Evolutionary conservation across 1,139 yeast species (phyloP).

Genomic region (Scheffersomyces illinoinensis): DNA sequence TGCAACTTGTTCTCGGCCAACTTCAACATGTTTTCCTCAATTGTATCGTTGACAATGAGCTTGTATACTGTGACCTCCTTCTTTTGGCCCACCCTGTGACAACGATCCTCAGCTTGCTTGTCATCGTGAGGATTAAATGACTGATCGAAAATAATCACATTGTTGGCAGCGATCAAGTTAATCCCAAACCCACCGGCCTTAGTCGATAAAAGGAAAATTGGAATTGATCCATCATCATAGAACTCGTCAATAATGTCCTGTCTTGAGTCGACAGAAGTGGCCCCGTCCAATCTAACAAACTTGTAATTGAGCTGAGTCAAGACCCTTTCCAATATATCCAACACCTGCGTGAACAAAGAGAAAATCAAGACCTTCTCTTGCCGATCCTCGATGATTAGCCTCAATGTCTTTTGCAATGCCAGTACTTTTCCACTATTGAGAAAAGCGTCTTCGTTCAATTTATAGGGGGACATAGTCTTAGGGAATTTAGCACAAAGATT

Average conservation of each 20-base stretch:
- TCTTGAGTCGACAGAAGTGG: constrained; percentile 87
- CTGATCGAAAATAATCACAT: constrained; percentile 88
- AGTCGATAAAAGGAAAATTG: constrained; percentile 85
- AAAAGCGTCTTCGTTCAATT: constrained; percentile 58
- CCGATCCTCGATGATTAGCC: constrained; percentile 48
- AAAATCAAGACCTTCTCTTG: constrained; percentile 79
- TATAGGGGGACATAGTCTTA: constrained; percentile 54
- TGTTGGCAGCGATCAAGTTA: constrained; percentile 92
- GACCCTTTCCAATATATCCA: constrained; percentile 82
- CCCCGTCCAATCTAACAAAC: constrained; percentile 89
- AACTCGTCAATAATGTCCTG: constrained; percentile 90
- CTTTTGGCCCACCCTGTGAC: constrained; percentile 96
- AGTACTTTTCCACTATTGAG: constrained; percentile 77
- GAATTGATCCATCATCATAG: constrained; percentile 78
- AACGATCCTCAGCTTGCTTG: constrained; percentile 97
- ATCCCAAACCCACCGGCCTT: constrained; percentile 99
- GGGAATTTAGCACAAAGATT: constrained; percentile 74
- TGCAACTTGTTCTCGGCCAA: constrained; percentile 90
- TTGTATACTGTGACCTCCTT: constrained; percentile 82
- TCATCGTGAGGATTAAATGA: constrained; percentile 98
- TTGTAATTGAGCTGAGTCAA: constrained; percentile 65
- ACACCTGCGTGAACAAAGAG: constrained; percentile 88
- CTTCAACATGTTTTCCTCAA: constrained; percentile 85
- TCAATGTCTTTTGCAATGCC: constrained; percentile 58
- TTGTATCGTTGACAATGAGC: constrained; percentile 69